Evolutionary conservation across 2,329 filamentous ascomycete species (phyloP).

Genomic region (Epichloe gansuensis): DNA sequence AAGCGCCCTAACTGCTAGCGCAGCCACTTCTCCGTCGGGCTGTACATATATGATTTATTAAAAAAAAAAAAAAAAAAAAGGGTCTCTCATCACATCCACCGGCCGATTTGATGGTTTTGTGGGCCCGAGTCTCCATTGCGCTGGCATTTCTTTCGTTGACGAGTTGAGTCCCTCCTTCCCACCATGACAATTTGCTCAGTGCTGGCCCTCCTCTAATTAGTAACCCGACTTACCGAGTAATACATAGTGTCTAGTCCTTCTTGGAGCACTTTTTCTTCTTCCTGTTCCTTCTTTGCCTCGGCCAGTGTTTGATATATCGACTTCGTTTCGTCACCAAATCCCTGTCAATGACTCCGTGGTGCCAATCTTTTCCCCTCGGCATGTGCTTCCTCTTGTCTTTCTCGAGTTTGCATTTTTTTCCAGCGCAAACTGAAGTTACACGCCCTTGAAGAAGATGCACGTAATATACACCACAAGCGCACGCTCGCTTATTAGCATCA

Average conservation of each 20-base stretch:
- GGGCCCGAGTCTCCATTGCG: conserved; percentile 9
- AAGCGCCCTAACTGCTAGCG: conserved; percentile 15
- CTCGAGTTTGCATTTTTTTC: conserved; percentile 1
- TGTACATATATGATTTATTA: no score
- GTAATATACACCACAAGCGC: background rate
- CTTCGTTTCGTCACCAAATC: background rate
- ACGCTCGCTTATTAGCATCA: conserved; percentile 1
- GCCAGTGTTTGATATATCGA: background rate
- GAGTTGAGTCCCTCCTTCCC: background rate
- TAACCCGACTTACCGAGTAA: no score
- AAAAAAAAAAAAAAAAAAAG: no score
- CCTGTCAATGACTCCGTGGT: background rate
- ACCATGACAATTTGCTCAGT: background rate
- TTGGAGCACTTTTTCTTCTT: conserved; percentile 17
- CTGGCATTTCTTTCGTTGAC: conserved; percentile 3
- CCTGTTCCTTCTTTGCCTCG: background rate
- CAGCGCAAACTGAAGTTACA: conserved; percentile 1
- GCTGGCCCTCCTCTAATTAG: conserved; percentile 7
- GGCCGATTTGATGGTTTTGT: conserved; percentile 5
- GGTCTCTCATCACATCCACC: conserved; percentile 16
- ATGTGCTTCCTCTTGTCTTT: conserved; percentile 23
- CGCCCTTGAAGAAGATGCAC: background rate
- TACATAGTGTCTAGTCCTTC: conserved; percentile 3
- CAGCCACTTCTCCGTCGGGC: conserved; percentile 13
- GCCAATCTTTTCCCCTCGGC: conserved; percentile 20